Conservation (phyloP, 768 basidiomycete genomes). For the Naganishia vaughanmartiniae region DNA sequence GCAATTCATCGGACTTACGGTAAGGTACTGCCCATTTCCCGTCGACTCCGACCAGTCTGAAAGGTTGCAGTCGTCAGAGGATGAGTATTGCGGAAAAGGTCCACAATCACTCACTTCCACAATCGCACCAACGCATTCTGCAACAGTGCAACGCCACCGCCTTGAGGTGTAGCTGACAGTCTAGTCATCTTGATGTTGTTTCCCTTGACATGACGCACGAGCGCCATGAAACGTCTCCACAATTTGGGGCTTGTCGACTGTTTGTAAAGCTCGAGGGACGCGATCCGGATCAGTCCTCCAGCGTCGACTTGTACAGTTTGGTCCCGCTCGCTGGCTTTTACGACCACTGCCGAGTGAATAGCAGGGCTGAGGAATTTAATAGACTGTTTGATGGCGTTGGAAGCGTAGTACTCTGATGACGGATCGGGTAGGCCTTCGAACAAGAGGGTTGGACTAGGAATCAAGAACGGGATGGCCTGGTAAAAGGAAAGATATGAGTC, state of each 20-base stretch:
- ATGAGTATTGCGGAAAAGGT: not conserved
- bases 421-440: conserved; percentile 47
- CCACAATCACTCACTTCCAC: conserved; percentile 53
- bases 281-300: conserved; percentile 76
- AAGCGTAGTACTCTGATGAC: conserved; percentile 42
- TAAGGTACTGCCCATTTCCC: conserved; percentile 67
- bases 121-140: conserved; percentile 89
- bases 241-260: conserved; percentile 65
- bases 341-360: conserved; percentile 46
- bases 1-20: conserved; percentile 34
- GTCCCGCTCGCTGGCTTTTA: conserved; percentile 37
- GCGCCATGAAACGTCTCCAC: conserved; percentile 61
- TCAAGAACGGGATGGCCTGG: conserved; percentile 65
- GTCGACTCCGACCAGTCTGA: conserved; percentile 65
- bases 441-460: conserved; percentile 43
- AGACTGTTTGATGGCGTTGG: conserved; percentile 40
- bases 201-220: conserved; percentile 77
- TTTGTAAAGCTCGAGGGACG: conserved; percentile 71
- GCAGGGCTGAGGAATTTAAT: conserved; percentile 49
- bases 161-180: conserved; percentile 93
- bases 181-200: conserved; percentile 87
- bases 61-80: too few species aligned
- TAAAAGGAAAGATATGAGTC: not conserved
- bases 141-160: conserved; percentile 98
- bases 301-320: conserved; percentile 84